Conservation (phyloP, 352 stramenopile genomes). For the Phytophthora megakarya region DNA sequence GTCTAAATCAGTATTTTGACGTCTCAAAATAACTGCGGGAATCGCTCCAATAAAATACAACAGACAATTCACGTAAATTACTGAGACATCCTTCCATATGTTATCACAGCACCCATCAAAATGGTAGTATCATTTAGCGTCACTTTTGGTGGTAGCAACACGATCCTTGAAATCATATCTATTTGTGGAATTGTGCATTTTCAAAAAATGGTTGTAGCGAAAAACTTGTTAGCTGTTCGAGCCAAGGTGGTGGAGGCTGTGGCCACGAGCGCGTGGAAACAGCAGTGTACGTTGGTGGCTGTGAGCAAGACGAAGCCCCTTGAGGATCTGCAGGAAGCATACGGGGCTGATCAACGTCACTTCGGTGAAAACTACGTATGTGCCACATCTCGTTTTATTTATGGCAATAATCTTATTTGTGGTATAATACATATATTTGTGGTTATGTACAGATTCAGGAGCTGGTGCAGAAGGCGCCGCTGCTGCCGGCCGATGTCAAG, state of each 20-base stretch:
- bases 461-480: slow-evolving; percentile 93
- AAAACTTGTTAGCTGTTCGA: slow-evolving; percentile 68
- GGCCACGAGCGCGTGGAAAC: slow-evolving; percentile 51
- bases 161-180: too few species aligned
- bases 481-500: slow-evolving; percentile 89
- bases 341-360: slow-evolving; percentile 91
- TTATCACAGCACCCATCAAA: too few species aligned
- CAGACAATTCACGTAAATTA: too few species aligned
- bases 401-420: slow-evolving; percentile 8
- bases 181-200: neutral
- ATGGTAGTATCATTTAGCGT: too few species aligned
- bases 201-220: slow-evolving; percentile 44
- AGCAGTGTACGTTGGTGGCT: slow-evolving; percentile 88
- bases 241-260: slow-evolving; percentile 64
- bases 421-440: slow-evolving; percentile 22
- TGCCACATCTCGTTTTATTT: slow-evolving; percentile 6
- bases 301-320: slow-evolving; percentile 96
- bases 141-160: too few species aligned
- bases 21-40: too few species aligned
- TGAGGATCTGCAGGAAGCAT: slow-evolving; percentile 86
- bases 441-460: slow-evolving; percentile 89
- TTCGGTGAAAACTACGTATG: slow-evolving; percentile 99
- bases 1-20: too few species aligned
- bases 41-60: too few species aligned
- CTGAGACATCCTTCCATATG: too few species aligned